Base-by-base conservation (phyloP, 352 stramenopile species). In the Globisporangium paroecandrum region DNA sequence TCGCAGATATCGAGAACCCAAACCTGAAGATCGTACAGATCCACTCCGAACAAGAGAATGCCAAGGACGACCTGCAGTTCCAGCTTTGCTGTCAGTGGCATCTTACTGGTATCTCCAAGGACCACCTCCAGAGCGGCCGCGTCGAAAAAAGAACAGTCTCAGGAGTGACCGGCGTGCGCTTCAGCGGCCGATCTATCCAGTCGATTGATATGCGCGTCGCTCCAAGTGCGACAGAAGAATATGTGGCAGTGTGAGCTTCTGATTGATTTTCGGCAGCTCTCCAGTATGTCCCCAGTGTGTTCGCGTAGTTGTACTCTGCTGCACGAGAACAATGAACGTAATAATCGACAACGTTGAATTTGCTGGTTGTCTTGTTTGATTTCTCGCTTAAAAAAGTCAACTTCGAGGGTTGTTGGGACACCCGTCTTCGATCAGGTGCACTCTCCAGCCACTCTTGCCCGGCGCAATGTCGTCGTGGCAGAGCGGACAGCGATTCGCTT, bases 361-460 rank as follows among this genome's bases (percentile, higher is more conserved):
- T 9, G 13, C 3, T 32, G 24, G 34, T 25, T 7, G 18, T 10
- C 20, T 62, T 32, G 18, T 41, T 63, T 27, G 25, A 15, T n/a
- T 69, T 57, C 22, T 27, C n/a, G 34, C 27, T 38, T 36, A 9
- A 24, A 38, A 43, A 38, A 59, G 15, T 65, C 46, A 66, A 25
- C 65, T 84, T n/a, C 87, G 73, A n/a, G 87, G 87, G 71, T 95
- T 95, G 58, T 83, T 89, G n/a, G 82, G 77, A 64, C 87, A 95
- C 20, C 71, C 70, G 51, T 90, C 82, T 46, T 91, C 76, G 22
- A 93, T 64, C 38, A 95, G 78, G 65, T 95, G 87, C 18, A 64
- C 43, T 61, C 77, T 78, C 87, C 87, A 95, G 29, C 87, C 87
- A 69, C 72, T 80, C 56, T 91, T 91, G 15, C 84, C 77, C 8